phyloP scores from a whole-genome alignment of 1,284 basidiomycete species.

The Puccinia coronata region DNA sequence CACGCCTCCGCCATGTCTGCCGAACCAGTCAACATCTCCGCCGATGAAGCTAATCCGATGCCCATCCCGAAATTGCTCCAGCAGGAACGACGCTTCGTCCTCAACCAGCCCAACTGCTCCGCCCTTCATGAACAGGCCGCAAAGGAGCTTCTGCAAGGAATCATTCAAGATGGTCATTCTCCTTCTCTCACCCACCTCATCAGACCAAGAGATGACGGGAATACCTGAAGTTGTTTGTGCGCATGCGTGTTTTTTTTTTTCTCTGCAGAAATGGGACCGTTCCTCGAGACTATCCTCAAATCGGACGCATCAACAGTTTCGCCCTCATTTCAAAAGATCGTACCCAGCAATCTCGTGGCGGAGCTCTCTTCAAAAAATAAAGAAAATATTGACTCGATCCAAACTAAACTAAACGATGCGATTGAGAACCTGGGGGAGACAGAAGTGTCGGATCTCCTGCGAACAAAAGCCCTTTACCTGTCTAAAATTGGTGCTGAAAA shows the following conservation, averaged over 20 bases:
- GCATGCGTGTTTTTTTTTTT: background rate
- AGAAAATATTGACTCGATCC: constrained; percentile 6
- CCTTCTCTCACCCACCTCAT: background rate
- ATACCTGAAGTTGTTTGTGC: background rate
- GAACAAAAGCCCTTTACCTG: constrained; percentile 57
- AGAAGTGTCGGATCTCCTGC: constrained; percentile 57
- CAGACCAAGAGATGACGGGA: background rate
- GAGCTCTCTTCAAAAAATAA: constrained; percentile 18
- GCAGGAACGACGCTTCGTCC: constrained; percentile 63
- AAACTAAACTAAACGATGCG: constrained; percentile 37
- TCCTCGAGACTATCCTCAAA: constrained; percentile 28
- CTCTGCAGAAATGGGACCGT: constrained; percentile 35
- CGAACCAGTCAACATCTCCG: background rate
- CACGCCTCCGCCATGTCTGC: background rate
- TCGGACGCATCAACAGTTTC: constrained; percentile 14
- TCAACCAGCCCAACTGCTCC: constrained; percentile 67
- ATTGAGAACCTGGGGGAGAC: constrained; percentile 35
- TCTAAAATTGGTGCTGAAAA: constrained; percentile 59
- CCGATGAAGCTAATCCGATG: constrained; percentile 32
- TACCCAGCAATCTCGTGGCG: constrained; percentile 1
- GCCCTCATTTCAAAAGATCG: background rate
- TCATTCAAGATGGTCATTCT: constrained; percentile 77
- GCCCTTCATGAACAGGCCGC: constrained; percentile 71
- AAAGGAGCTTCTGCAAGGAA: constrained; percentile 70
- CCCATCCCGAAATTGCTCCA: constrained; percentile 47